phyloP scores from a whole-genome alignment of 1,284 basidiomycete genomes.

The Malassezia nana region DNA sequence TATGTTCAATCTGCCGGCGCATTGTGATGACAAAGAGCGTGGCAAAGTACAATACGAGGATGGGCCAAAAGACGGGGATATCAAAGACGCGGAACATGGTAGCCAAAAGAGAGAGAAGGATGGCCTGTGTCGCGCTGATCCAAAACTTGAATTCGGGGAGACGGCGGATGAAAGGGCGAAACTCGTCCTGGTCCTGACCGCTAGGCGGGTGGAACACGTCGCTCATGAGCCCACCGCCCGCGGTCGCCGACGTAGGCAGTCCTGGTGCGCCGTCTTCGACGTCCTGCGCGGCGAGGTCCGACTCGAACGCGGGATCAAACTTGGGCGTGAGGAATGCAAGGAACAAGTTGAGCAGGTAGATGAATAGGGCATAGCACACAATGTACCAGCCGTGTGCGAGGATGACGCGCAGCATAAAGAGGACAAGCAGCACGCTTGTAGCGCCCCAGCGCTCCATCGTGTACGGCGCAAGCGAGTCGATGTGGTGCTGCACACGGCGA shows the following conservation, averaged over 20 bases:
- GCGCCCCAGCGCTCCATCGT: slow-evolving; percentile 78
- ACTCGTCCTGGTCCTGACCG: slow-evolving; percentile 50
- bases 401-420: slow-evolving; percentile 81
- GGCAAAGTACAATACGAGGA: slow-evolving; percentile 69
- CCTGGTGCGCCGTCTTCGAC: slow-evolving; percentile 78
- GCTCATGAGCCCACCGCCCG: slow-evolving; percentile 34
- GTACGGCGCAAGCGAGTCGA: slow-evolving; percentile 86
- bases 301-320: slow-evolving; percentile 90
- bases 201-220: slow-evolving; percentile 56
- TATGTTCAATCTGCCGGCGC: slow-evolving; percentile 57
- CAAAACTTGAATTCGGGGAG: slow-evolving; percentile 87
- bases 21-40: slow-evolving; percentile 50
- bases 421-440: slow-evolving; percentile 60
- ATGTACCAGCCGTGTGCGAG: slow-evolving; percentile 92
- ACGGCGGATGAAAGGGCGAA: slow-evolving; percentile 76
- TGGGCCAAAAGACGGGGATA: slow-evolving; percentile 96
- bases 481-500: slow-evolving; percentile 4
- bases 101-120: slow-evolving; percentile 61
- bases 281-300: slow-evolving; percentile 83
- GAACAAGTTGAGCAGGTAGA: slow-evolving; percentile 55
- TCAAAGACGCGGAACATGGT: slow-evolving; percentile 57
- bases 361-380: slow-evolving; percentile 45
- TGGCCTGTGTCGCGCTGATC: slow-evolving; percentile 84
- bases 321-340: slow-evolving; percentile 80
- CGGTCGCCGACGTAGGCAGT: slow-evolving; percentile 38